Evolutionary conservation across 148 eudicot genomes (phyloP).

Genomic region (Rhododendron ovatum): DNA sequence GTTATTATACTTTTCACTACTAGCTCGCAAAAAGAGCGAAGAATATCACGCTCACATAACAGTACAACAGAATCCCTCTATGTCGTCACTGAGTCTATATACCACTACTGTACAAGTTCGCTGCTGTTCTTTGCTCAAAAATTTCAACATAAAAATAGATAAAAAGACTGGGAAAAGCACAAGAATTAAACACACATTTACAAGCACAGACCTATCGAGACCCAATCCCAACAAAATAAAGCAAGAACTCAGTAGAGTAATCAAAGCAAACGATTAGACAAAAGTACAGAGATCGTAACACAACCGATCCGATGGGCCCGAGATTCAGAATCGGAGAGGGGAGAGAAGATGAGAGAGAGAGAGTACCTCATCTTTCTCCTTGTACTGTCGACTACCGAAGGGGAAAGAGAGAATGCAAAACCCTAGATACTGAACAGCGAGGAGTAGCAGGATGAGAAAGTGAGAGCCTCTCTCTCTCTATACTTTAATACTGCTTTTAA

Average conservation of each 20-base stretch:
- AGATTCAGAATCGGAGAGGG: not conserved
- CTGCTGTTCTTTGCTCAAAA: not conserved
- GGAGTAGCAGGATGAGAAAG: not conserved
- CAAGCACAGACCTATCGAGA: not conserved
- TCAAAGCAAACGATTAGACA: not conserved
- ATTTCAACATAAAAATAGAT: not conserved
- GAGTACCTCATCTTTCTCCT: conserved; percentile 17
- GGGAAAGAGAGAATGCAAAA: not conserved
- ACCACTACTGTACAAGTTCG: not conserved
- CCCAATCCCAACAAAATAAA: not conserved
- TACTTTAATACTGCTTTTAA: not conserved
- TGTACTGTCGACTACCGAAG: not conserved
- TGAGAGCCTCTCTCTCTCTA: too few species aligned
- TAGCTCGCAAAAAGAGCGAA: not conserved
- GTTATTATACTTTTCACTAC: not conserved
- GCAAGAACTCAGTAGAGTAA: not conserved
- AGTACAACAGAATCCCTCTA: not conserved
- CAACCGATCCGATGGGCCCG: not conserved
- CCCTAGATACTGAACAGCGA: not conserved
- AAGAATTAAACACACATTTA: not conserved
- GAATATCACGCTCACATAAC: not conserved
- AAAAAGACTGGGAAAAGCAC: not conserved
- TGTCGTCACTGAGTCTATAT: not conserved
- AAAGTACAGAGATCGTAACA: not conserved
- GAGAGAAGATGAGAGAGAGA: not conserved